These are phyloP conservation scores for Melanogaster broomeanus DNA, from an alignment of 768 basidiomycete species.

Conservation along the genomic window DNA sequence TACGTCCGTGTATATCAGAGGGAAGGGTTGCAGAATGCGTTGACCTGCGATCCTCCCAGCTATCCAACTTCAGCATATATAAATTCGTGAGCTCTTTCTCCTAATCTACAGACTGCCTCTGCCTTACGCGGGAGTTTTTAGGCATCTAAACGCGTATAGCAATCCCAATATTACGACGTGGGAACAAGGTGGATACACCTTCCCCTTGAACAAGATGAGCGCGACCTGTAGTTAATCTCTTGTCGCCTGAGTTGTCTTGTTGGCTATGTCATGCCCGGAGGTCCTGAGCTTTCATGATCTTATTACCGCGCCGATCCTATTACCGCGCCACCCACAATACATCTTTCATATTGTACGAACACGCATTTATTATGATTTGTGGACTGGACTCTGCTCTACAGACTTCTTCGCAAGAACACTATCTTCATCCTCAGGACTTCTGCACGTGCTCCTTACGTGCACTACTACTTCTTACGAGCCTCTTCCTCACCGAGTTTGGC, in stretches of 20 bases:
- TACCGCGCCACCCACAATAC: conserved; percentile 16
- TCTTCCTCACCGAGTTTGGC: no score
- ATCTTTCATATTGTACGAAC: conserved; percentile 26
- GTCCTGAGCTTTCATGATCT: no score
- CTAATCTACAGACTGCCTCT: neutral
- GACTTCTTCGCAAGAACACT: conserved; percentile 6
- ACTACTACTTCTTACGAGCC: no score
- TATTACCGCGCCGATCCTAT: conserved; percentile 14
- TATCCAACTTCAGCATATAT: conserved; percentile 85
- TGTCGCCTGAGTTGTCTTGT: conserved; percentile 7
- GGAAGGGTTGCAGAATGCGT: conserved; percentile 59
- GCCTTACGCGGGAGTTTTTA: conserved; percentile 14
- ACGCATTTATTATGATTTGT: conserved; percentile 28
- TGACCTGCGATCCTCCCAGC: conserved; percentile 79
- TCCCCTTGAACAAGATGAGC: conserved; percentile 63
- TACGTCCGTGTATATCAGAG: conserved; percentile 91
- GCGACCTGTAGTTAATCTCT: conserved; percentile 20
- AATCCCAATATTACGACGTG: conserved; percentile 89
- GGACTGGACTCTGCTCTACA: conserved; percentile 11
- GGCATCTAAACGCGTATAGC: conserved; percentile 57
- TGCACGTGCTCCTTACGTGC: no score
- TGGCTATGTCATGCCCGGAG: conserved; percentile 2
- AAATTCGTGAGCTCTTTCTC: conserved; percentile 44
- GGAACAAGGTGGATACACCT: conserved; percentile 70
- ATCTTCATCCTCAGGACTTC: conserved; percentile 3